phyloP scores from a whole-genome alignment of 768 basidiomycete genomes.

The Lactifluus pinguis region DNA sequence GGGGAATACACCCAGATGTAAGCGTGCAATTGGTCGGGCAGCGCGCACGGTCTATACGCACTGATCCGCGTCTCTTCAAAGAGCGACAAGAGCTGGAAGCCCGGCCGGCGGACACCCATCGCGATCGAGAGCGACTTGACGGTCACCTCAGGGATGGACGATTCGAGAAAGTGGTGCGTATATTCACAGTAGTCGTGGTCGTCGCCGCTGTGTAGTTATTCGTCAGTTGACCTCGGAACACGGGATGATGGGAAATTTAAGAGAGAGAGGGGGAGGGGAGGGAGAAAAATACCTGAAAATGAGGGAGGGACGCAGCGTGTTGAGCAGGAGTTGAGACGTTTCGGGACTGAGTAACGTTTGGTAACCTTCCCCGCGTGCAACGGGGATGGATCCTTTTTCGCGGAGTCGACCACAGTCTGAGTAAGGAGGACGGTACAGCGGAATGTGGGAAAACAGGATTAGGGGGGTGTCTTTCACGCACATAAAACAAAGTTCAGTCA shows the following conservation, averaged over 20 bases:
- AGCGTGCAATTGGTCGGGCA: constrained; percentile 79
- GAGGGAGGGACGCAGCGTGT: constrained; percentile 51
- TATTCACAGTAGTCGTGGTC: constrained; percentile 95
- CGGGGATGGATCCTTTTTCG: constrained; percentile 64
- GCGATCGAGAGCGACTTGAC: constrained; percentile 88
- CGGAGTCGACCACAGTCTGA: constrained; percentile 69
- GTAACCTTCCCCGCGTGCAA: constrained; percentile 71
- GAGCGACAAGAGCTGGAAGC: constrained; percentile 85
- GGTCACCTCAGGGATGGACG: constrained; percentile 60
- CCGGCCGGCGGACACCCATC: constrained; percentile 76
- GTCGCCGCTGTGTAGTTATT: constrained; percentile 53
- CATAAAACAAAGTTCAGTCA: not conserved
- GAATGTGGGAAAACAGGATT: constrained; percentile 66
- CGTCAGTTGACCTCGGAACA: not conserved
- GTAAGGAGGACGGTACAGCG: constrained; percentile 64
- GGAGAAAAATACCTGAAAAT: constrained; percentile 58
- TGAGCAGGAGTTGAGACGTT: constrained; percentile 57
- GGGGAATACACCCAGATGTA: constrained; percentile 70
- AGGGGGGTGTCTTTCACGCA: constrained; percentile 3
- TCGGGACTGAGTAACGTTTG: constrained; percentile 73
- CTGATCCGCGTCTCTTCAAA: constrained; percentile 31
- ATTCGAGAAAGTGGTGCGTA: constrained; percentile 34
- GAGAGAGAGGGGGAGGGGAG: not conserved
- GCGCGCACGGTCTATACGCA: constrained; percentile 58
- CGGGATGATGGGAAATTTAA: not conserved